A percentile compares a stretch with the other conserved stretches of the same genome.
These are phyloP conservation scores for Pseudoneurospora amorphoporcata DNA, from an alignment of 495 filamentous ascomycete species.

Conservation along the genomic window DNA sequence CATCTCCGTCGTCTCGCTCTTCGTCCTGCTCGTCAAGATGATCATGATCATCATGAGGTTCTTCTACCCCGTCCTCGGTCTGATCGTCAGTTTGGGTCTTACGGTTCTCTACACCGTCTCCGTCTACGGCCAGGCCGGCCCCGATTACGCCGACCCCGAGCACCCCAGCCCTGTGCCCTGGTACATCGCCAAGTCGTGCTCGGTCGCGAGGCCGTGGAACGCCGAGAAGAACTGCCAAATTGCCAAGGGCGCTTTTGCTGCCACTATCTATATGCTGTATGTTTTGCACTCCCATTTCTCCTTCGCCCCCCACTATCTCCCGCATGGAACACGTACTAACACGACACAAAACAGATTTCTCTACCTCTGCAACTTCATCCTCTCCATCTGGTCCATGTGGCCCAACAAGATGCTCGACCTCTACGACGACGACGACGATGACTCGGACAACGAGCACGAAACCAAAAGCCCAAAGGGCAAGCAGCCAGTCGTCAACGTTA, in stretches of 20 bases:
- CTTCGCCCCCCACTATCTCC: background rate
- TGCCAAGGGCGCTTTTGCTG: constrained; percentile 65
- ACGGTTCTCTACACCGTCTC: constrained; percentile 56
- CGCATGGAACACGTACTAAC: background rate
- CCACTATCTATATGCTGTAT: constrained; percentile 62
- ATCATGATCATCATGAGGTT: constrained; percentile 61
- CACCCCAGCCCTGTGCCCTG: constrained; percentile 62
- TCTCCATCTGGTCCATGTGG: constrained; percentile 53
- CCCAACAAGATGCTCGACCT: constrained; percentile 37
- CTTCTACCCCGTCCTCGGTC: constrained; percentile 58
- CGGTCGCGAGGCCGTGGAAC: constrained; percentile 42
- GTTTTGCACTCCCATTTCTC: constrained; percentile 16
- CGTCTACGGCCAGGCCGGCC: constrained; percentile 63
- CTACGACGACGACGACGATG: constrained; percentile 27
- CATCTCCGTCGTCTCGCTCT: constrained; percentile 64
- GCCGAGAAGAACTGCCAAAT: constrained; percentile 62
- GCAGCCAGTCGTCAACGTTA: constrained; percentile 3
- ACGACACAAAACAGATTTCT: constrained; percentile 30
- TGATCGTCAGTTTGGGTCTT: constrained; percentile 47
- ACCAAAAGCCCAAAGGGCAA: background rate
- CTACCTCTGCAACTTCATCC: constrained; percentile 44
- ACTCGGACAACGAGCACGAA: constrained; percentile 24
- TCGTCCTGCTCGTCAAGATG: constrained; percentile 53
- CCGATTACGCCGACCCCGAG: constrained; percentile 65
- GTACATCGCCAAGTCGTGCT: constrained; percentile 76